Evolutionary conservation across 495 filamentous ascomycete genomes (phyloP), one percentile per base, ranked within the genome.

Genomic region (Hypoxylon crocopeplum): DNA sequence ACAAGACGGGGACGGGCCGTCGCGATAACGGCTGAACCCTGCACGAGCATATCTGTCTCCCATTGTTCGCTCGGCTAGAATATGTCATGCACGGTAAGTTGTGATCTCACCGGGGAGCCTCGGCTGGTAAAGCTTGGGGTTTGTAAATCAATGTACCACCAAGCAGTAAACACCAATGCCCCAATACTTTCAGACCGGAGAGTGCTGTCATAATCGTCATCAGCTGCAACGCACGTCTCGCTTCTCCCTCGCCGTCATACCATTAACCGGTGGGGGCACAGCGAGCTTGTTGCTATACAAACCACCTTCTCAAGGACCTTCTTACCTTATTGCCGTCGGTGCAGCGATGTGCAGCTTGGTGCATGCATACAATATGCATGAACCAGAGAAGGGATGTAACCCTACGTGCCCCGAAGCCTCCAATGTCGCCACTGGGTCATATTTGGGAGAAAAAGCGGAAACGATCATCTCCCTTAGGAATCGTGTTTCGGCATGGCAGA

Each of bases 331-430:
- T 27, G 36, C 15, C 37, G 32, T 30, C 54, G 32, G 15, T 39
- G 39, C 33, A 51, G 45, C 37, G 39, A 59, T 55, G 54, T 59
- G 45, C 55, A 55, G 48, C 54, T 57, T 39, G 54, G 55, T 45
- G 37, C 61, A 64, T 64, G 61, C 60, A 58, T 57, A 53, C 47
- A n/a, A 48, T 58, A 63, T 63, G 60, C 61, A 59, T 64, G 54
- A 63, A 63, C 59, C 41, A 34, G 39, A 39, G 47, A 46, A 46
- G 48, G 61, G 55, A 64, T 64, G 61, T 30, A 51, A 64, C 61
- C 21, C 53, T 59, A 42, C 54, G 45, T 64, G 54, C 60, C 60
- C 54, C 55, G 55, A 59, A 45, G 24, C 47, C 46, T 50, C 49
- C 50, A 48, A 51, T 51, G 37, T 56, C 49, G 32, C 45, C 49